Evolutionary conservation across 1,139 yeast genomes (phyloP), one percentile per base, ranked within the genome.

Genomic region (Sporopachydermia cereana): DNA sequence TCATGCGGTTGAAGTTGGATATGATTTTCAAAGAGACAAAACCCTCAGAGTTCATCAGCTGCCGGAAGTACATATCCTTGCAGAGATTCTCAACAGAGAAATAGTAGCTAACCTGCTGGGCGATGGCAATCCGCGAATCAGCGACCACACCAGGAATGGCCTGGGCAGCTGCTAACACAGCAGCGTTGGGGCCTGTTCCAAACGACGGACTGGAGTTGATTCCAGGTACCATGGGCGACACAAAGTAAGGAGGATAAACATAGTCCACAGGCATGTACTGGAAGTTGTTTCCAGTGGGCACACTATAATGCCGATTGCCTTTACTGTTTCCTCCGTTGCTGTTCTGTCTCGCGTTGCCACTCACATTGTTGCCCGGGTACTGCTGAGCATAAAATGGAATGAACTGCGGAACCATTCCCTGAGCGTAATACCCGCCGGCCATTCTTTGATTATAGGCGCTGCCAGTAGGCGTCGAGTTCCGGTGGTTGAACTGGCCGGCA

Each of bases 1-100:
- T 74, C 53, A 86, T 80, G 57, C 96, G 74, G 68, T 81, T 78
- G 62, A 86, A 86, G 50, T 72, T 68, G 50, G 86, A 79, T 53
- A 86, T 71, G 48, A 79, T 71, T 5, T 62, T 57, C 51, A 86
- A 64, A 31, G 79, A 76, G 46, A 86, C 74, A 72, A 80, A 80
- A 27, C 96, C 96, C 49, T 77, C 71, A 43, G 69, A 64, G 63
- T 81, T 79, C 95, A 86, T 85, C 57, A 81, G 84, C 54, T 77
- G 76, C 61, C 95, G 76, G 59, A 86, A 69, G 60, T 65, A 85
- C 48, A 83, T 67, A 62, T 86, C 96, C 64, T 84, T 83, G 55
- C 84, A 72, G 62, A 91, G 72, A 64, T 91, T 91, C 56, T 88
- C 95, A 47, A 81, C 72, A 24, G 93, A 81, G 63, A 91, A 83